Base-by-base conservation (phyloP, 139 green algal species). In the Volvox africanus region DNA sequence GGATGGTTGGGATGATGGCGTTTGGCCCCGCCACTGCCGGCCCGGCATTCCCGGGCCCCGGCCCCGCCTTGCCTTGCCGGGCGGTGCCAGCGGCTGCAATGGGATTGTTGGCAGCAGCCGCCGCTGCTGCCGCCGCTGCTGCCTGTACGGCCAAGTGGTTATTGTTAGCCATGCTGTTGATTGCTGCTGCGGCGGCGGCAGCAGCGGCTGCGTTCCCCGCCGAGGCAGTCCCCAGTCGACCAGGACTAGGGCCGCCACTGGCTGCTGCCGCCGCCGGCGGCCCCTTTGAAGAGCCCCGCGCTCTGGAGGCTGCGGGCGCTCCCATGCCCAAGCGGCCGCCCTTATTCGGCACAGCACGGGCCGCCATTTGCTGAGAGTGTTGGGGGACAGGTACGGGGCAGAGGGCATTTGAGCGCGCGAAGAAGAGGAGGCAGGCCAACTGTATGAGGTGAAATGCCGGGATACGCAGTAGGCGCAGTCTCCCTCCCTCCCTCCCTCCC, bases 351-450 rank as follows among this genome's bases (percentile, higher is more conserved):
- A 28, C 44, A 0, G 18, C 50, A 1, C 85, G 37, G 16, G 85
- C 71, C 5, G 69, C n/a, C 85, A 89, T 89, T 89, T 89, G 85
- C 85, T 89, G 85, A 24, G 36, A 19, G 65, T 35, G 62, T 5
- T 9, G 9, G 77, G 32, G 77, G 13, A 16, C 17, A 82, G 33
- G 77, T 2, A 61, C 1, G 30, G 26, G 71, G 28, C 28, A 36
- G 44, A 37, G 20, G 65, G 80, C 44, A 55, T 55, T 55, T 5
- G 5, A 55, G 44, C 44, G 44, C 5, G 44, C 44, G 44, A 55
- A 55, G n/a, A n/a, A n/a, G n/a, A n/a, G n/a, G n/a, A n/a, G n/a
- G n/a, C n/a, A n/a, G n/a, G n/a, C n/a, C n/a, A n/a, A n/a, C n/a
- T n/a, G n/a, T n/a, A n/a, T n/a, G n/a, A n/a, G n/a, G n/a, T n/a